Base-by-base conservation (phyloP, 352 stramenopile species). In the Thraustochytrium sp. region DNA sequence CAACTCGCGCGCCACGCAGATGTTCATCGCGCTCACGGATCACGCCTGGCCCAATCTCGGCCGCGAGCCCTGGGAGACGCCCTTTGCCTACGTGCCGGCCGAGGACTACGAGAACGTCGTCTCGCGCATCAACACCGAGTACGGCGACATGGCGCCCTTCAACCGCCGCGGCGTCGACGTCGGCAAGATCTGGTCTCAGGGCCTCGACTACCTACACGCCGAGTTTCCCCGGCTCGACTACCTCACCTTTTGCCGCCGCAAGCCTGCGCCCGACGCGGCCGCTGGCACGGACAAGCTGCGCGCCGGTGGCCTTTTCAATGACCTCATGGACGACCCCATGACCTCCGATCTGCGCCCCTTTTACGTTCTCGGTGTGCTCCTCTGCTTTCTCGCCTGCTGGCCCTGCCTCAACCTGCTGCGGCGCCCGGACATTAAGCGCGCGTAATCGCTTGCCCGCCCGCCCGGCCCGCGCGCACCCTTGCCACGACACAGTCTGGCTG, bases 1-100 rank as follows among this genome's bases (percentile, higher is more conserved):
- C 5, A 92, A 94, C 82, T 92, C 91, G 23, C 85, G 92, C 40
- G 90, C 87, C 8, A 90, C 84, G 11, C 91, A 95, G 84, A 87
- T 95, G 74, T 95, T 95, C 76, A 92, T 95, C 63, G 95, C 95
- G 51, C 87, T 87, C 2, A 55, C 68, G 31, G 68, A 80, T 42
- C 29, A 26, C 9, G 31, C 42, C 23, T 80, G 68, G 68, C 68
- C 68, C 5, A 3, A 26, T 8, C 53, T 80, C 29, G 68, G 68
- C 26, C 18, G 42, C 3, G 68, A 80, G 68, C 68, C 68, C 0
- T 80, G 68, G 68, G 68, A 80, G 42, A 80, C 68, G 2, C 68
- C 68, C 23, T 80, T 80, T 63, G 68, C 5, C 21, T 80, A 80
- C 31, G 53, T 80, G 16, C 31, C 23, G 29, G 8, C 23, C 4